These are phyloP conservation scores for Torrubiellomyces zombiae DNA, from an alignment of 2,329 filamentous ascomycete genomes.

Conservation along the genomic window DNA sequence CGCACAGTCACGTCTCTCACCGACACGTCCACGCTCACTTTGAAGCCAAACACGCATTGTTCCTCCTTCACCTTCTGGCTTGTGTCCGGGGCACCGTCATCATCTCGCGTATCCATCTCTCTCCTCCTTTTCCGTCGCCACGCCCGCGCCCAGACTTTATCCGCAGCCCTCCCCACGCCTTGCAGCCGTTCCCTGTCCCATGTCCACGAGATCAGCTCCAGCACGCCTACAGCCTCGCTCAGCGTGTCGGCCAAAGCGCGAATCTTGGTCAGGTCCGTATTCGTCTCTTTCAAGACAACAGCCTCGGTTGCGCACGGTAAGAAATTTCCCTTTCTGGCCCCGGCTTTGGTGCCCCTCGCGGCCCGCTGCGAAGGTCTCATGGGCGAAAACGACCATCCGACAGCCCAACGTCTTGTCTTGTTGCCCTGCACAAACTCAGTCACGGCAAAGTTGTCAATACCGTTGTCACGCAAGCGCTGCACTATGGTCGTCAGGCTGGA, in stretches of 20 bases:
- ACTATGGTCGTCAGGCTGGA: conserved; percentile 49
- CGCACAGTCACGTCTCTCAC: conserved; percentile 26
- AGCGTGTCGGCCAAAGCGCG: conserved; percentile 17
- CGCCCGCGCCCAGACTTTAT: conserved; percentile 64
- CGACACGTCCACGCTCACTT: conserved; percentile 28
- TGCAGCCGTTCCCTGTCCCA: conserved; percentile 38
- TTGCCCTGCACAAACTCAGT: conserved; percentile 62
- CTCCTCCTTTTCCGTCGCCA: conserved; percentile 44
- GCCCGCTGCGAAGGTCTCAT: conserved; percentile 40
- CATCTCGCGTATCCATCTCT: conserved; percentile 28
- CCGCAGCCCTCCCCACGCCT: conserved; percentile 46
- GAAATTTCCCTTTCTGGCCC: conserved; percentile 20
- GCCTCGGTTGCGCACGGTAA: conserved; percentile 26
- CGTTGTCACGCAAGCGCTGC: conserved; percentile 35
- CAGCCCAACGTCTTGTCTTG: conserved; percentile 69
- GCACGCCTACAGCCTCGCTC: conserved; percentile 28
- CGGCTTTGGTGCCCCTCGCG: conserved; percentile 25
- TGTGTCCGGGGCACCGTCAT: conserved; percentile 9
- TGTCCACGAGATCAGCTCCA: conserved; percentile 45
- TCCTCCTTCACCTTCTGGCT: conserved; percentile 7
- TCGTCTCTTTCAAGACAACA: conserved; percentile 28
- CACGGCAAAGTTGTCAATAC: conserved; percentile 64
- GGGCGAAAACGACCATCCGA: conserved; percentile 71
- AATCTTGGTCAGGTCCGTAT: conserved; percentile 21
- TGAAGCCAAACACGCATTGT: conserved; percentile 39